Evolutionary conservation across 495 filamentous ascomycete genomes (phyloP).

Genomic region (Penicillium roqueforti): DNA sequence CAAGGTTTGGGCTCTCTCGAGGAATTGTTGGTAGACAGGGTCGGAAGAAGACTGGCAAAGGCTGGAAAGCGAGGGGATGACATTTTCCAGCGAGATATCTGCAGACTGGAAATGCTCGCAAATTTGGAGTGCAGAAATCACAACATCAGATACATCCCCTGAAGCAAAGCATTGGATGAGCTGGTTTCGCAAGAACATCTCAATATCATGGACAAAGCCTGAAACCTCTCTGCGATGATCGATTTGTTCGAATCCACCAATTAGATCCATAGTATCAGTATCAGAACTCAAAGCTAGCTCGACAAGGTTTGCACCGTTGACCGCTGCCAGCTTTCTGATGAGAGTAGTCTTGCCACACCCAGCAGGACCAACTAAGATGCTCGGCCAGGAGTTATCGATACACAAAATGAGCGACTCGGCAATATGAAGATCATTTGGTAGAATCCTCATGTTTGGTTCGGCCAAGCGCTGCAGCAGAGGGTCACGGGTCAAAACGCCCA

Average conservation of each 20-base stretch:
- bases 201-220: conserved; percentile 50
- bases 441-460: conserved; percentile 52
- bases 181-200: conserved; percentile 48
- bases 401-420: conserved; percentile 86
- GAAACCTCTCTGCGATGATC: conserved; percentile 68
- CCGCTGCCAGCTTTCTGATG: conserved; percentile 71
- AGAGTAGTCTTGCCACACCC: conserved; percentile 82
- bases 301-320: conserved; percentile 66
- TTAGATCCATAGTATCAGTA: conserved; percentile 92
- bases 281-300: conserved; percentile 85
- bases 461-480: conserved; percentile 49
- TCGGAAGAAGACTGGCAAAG: conserved; percentile 29
- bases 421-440: conserved; percentile 56
- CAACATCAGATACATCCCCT: conserved; percentile 28
- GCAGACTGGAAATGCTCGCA: conserved; percentile 32
- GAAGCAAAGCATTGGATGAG: conserved; percentile 49
- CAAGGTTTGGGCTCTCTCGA: conserved; percentile 35
- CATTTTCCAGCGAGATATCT: conserved; percentile 31
- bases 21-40: conserved; percentile 31
- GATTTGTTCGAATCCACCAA: conserved; percentile 94
- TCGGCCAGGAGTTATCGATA: conserved; percentile 79
- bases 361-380: conserved; percentile 80
- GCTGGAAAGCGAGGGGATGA: conserved; percentile 32
- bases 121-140: conserved; percentile 30
- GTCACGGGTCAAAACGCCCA: conserved; percentile 64